A percentile compares a stretch with the other conserved stretches of the same genome.
phyloP scores from a whole-genome alignment of 805 yeast genomes.

The Saturnispora hagleri region DNA sequence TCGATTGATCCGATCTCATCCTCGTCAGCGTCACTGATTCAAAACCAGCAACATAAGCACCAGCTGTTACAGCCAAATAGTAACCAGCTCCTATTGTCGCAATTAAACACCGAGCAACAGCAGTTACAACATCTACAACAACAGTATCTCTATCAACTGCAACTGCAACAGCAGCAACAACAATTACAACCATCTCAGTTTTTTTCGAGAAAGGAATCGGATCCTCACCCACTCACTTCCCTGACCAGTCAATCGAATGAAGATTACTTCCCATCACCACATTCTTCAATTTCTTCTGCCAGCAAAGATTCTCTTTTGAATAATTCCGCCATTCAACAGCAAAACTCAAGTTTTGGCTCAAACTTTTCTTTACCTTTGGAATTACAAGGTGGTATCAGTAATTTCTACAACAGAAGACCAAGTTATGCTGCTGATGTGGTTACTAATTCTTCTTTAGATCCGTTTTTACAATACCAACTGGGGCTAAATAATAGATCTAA shows the following conservation, averaged over 20 bases:
- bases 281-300: conserved; percentile 25
- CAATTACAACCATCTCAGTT: conserved; percentile 6
- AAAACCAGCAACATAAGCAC: conserved; percentile 6
- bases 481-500: conserved; percentile 9
- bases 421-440: conserved; percentile 55
- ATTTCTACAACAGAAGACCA: conserved; percentile 60
- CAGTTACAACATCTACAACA: conserved; percentile 5
- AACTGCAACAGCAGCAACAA: conserved; percentile 8
- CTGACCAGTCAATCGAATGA: conserved; percentile 7
- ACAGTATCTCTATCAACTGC: conserved; percentile 10
- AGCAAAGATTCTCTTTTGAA: conserved; percentile 22
- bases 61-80: neutral
- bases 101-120: neutral
- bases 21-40: conserved; percentile 1
- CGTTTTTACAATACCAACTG: conserved; percentile 16
- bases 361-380: conserved; percentile 45
- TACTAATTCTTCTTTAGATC: conserved; percentile 17
- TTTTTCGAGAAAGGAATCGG: conserved; percentile 13
- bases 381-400: conserved; percentile 56
- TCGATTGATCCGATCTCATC: conserved; percentile 3
- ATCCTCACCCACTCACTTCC: conserved; percentile 3
- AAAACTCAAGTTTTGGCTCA: conserved; percentile 7
- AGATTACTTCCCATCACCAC: conserved; percentile 21
- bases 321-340: conserved; percentile 5
- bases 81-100: neutral